Evolutionary conservation across 2,329 filamentous ascomycete genomes (phyloP).

Genomic region (Pestalotiopsis fici): DNA sequence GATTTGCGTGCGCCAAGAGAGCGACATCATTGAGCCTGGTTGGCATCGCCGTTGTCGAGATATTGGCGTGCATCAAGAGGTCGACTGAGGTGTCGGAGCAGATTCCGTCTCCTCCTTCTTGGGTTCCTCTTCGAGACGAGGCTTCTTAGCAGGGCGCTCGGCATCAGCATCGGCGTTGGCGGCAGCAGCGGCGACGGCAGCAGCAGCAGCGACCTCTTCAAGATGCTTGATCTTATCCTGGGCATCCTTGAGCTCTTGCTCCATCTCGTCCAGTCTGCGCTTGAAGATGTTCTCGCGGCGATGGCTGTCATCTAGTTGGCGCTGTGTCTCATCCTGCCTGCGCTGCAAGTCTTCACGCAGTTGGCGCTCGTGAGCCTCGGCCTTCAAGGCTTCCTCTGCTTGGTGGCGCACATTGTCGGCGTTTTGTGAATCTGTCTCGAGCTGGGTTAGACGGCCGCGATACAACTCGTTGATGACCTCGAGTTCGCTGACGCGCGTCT

Average conservation of each 20-base stretch:
- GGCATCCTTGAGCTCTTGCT: conserved; percentile 50
- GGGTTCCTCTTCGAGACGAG: conserved; percentile 9
- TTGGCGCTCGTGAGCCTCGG: conserved; percentile 57
- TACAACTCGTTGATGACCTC: conserved; percentile 92
- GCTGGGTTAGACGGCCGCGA: conserved; percentile 72
- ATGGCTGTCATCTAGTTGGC: conserved; percentile 75
- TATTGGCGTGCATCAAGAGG: background rate
- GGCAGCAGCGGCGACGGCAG: background rate
- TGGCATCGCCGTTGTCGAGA: no score
- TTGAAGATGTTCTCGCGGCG: conserved; percentile 81
- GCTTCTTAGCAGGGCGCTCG: conserved; percentile 10
- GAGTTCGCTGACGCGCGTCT: conserved; percentile 91
- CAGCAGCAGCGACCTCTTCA: background rate
- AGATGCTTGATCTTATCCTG: conserved; percentile 22
- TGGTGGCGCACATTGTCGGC: conserved; percentile 52
- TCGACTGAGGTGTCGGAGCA: background rate
- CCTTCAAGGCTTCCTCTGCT: conserved; percentile 55
- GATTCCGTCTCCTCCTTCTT: conserved; percentile 4
- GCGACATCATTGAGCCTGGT: background rate
- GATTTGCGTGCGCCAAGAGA: background rate
- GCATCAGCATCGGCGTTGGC: background rate
- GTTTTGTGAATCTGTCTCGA: conserved; percentile 75
- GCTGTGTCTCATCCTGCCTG: conserved; percentile 44
- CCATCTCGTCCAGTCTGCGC: conserved; percentile 77
- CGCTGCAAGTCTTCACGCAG: conserved; percentile 50